Base-by-base conservation (phyloP, 148 eudicot species). In the Oxyria digyna region DNA sequence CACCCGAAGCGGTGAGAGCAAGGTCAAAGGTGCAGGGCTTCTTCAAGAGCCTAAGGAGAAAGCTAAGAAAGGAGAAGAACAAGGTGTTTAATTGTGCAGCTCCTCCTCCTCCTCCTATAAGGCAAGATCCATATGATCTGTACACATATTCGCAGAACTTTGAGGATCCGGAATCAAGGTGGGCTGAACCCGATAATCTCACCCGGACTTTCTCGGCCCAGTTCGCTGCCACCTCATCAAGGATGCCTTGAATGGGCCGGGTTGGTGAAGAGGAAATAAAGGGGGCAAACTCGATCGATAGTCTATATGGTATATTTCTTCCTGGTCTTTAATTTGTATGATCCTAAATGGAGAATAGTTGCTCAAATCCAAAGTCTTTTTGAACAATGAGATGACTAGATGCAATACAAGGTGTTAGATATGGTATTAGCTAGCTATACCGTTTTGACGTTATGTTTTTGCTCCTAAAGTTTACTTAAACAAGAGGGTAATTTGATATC, bases 181-280 rank as follows among this genome's bases (percentile, higher is more conserved):
- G 68, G 68, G 43, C 68, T 20, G 45, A 65, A 26, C 68, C 68
- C 26, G 68, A 65, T 65, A 35, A 37, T 4, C 45, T 65, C 27
- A 35, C 68, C 15, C 42, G 68, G 18, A 35, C 43, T 4, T 65
- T 65, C 68, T 35, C 68, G 17, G 68, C 45, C 4, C 42, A 40
- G 42, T 65, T 65, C 8, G 68, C 45, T 18, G 68, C 68, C 68
- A 37, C 45, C 6, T 35, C 43, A 35, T 13, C 45, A 9, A 65
- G 43, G 26, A 65, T n/a, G 27, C 43, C 45, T 26, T 35, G 37
- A 27, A 37, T 35, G n/a, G 68, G 45, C 29, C 18, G 18, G 35
- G 8, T 5, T 13, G n/a, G n/a, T n/a, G n/a, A n/a, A n/a, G n/a
- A n/a, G n/a, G n/a, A n/a, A n/a, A n/a, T n/a, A n/a, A n/a, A n/a